Percentiles rank a stretch among this genome's conserved stretches.
phyloP scores from a whole-genome alignment of 2,329 filamentous ascomycete genomes.

The Sclerotinia sclerotiorum region DNA sequence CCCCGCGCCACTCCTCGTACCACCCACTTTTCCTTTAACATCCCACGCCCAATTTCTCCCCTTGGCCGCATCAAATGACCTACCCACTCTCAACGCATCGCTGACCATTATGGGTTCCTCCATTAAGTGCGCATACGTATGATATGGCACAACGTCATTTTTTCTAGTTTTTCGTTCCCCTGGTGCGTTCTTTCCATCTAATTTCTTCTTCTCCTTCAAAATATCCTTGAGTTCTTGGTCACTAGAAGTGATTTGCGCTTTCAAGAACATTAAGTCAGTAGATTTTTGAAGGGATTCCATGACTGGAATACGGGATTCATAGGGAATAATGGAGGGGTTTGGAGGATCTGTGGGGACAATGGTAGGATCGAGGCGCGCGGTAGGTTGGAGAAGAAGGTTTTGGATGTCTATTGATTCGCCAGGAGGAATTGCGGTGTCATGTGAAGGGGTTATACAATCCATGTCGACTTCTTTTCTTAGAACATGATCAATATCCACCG shows the following conservation, averaged over 20 bases:
- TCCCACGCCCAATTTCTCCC: conserved; percentile 18
- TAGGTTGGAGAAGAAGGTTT: conserved; percentile 67
- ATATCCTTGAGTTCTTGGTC: conserved; percentile 75
- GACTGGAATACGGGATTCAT: conserved; percentile 71
- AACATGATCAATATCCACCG: conserved; percentile 91
- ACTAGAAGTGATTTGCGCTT: conserved; percentile 76
- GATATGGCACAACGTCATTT: conserved; percentile 14
- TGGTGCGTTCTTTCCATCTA: conserved; percentile 45
- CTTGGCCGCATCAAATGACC: conserved; percentile 18
- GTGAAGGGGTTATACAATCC: conserved; percentile 91
- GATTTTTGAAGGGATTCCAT: conserved; percentile 67
- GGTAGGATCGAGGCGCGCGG: conserved; percentile 66
- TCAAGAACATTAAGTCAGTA: conserved; percentile 61
- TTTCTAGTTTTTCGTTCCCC: conserved; percentile 41
- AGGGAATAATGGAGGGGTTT: conserved; percentile 60
- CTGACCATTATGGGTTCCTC: conserved; percentile 25
- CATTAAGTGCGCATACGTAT: conserved; percentile 19
- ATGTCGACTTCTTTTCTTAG: conserved; percentile 98
- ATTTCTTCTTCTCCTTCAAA: conserved; percentile 53
- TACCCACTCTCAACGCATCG: conserved; percentile 10
- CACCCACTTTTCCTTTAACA: neutral
- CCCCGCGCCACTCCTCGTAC: neutral
- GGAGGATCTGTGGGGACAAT: conserved; percentile 52
- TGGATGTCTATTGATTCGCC: conserved; percentile 86
- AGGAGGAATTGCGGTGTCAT: conserved; percentile 72